These are phyloP conservation scores for Fonsecaea multimorphosa DNA, from an alignment of 2,329 filamentous ascomycete genomes.

Conservation along the genomic window DNA sequence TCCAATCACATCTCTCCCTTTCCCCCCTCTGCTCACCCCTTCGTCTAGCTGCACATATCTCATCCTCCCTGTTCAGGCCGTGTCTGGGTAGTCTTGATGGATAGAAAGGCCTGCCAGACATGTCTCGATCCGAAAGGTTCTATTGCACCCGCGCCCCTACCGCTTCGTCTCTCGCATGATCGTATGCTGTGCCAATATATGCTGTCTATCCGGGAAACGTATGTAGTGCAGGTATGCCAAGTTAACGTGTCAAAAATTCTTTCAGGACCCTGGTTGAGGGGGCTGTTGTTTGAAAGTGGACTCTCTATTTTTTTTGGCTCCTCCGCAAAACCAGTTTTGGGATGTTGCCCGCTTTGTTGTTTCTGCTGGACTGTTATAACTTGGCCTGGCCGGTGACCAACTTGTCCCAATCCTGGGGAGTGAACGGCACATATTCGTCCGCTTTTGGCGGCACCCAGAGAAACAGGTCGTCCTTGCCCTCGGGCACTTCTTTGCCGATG, in stretches of 20 bases:
- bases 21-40: not conserved
- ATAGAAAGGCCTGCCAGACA: too few species aligned
- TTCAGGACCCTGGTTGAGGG: too few species aligned
- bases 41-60: not conserved
- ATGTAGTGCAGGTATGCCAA: too few species aligned
- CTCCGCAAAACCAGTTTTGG: not conserved
- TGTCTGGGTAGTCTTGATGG: too few species aligned
- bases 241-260: too few species aligned
- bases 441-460: constrained; percentile 35
- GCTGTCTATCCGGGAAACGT: too few species aligned
- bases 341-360: not conserved
- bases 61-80: not conserved
- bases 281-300: too few species aligned
- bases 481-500: constrained; percentile 34
- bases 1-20: not conserved
- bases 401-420: constrained; percentile 27
- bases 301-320: too few species aligned
- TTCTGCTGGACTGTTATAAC: constrained; percentile 48
- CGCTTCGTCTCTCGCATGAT: too few species aligned
- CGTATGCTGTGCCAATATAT: too few species aligned
- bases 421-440: constrained; percentile 35
- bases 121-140: too few species aligned
- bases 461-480: constrained; percentile 45
- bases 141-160: too few species aligned
- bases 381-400: constrained; percentile 30